phyloP scores from a whole-genome alignment of 257 asterid species.

The Capsicum baccatum region DNA sequence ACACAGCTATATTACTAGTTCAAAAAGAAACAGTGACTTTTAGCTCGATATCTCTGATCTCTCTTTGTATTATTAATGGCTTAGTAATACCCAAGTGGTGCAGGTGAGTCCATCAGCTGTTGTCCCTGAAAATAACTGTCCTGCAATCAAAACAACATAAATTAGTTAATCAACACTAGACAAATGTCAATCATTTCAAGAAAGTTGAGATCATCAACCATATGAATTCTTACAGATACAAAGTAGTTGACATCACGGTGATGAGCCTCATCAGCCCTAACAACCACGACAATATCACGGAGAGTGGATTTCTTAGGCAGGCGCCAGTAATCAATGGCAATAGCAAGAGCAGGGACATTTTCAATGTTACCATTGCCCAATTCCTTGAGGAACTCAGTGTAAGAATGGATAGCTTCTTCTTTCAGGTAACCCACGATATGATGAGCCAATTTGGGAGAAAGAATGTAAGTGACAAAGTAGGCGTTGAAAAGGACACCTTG shows the following conservation, averaged over 20 bases:
- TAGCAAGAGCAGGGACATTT: conserved; percentile 91
- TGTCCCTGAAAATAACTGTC: conserved; percentile 62
- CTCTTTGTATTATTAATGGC: neutral
- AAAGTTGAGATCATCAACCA: neutral
- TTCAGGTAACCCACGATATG: conserved; percentile 75
- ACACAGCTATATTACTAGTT: neutral
- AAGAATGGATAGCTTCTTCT: conserved; percentile 73
- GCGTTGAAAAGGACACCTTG: conserved; percentile 85
- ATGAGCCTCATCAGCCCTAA: conserved; percentile 94
- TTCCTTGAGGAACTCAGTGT: conserved; percentile 62
- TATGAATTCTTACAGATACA: conserved; percentile 61
- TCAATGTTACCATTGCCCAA: conserved; percentile 71
- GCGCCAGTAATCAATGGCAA: conserved; percentile 90
- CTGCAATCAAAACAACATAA: conserved; percentile 42
- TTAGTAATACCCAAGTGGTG: conserved; percentile 64
- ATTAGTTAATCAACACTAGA: neutral
- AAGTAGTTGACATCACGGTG: conserved; percentile 94
- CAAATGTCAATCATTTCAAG: neutral
- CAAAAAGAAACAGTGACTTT: neutral
- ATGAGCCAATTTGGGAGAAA: conserved; percentile 73
- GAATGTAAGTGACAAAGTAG: conserved; percentile 57
- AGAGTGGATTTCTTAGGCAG: conserved; percentile 63
- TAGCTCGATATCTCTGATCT: neutral
- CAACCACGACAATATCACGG: conserved; percentile 76
- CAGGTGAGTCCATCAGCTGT: conserved; percentile 56